phyloP scores from a whole-genome alignment of 2,329 filamentous ascomycete species.

The Talaromyces marneffei region DNA sequence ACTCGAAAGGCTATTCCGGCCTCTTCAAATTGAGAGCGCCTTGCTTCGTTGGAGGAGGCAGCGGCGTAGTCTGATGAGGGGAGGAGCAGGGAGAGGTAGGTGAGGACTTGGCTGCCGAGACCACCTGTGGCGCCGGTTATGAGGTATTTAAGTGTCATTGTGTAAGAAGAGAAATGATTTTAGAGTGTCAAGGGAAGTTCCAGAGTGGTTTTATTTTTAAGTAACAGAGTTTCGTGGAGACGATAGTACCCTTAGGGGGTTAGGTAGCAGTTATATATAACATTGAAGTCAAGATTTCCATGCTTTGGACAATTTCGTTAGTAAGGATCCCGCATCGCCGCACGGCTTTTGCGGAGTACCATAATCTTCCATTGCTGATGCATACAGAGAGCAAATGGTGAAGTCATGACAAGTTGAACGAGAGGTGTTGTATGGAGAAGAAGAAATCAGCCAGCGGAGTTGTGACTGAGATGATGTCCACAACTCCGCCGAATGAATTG shows the following conservation, averaged over 20 bases:
- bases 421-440: neutral
- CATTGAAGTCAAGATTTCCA: neutral
- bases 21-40: slow-evolving; percentile 33
- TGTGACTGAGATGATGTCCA: neutral
- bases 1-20: slow-evolving; percentile 47
- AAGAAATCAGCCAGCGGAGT: neutral
- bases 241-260: too few relatives aligned
- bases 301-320: neutral
- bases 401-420: too few relatives aligned
- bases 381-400: too few relatives aligned
- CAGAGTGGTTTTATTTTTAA: too few relatives aligned
- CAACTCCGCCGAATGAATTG: neutral
- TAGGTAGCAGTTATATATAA: neutral
- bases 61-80: slow-evolving; percentile 45
- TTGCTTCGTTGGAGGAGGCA: slow-evolving; percentile 44
- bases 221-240: too few relatives aligned
- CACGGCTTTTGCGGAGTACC: neutral
- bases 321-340: slow-evolving; percentile 3
- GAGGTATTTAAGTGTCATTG: slow-evolving; percentile 34
- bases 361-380: neutral
- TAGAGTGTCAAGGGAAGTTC: neutral
- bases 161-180: neutral
- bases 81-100: slow-evolving; percentile 30
- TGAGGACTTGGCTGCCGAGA: slow-evolving; percentile 30
- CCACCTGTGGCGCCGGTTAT: slow-evolving; percentile 36